phyloP scores from a whole-genome alignment of 176 grass and related monocot genomes.

The Puya raimondii region DNA sequence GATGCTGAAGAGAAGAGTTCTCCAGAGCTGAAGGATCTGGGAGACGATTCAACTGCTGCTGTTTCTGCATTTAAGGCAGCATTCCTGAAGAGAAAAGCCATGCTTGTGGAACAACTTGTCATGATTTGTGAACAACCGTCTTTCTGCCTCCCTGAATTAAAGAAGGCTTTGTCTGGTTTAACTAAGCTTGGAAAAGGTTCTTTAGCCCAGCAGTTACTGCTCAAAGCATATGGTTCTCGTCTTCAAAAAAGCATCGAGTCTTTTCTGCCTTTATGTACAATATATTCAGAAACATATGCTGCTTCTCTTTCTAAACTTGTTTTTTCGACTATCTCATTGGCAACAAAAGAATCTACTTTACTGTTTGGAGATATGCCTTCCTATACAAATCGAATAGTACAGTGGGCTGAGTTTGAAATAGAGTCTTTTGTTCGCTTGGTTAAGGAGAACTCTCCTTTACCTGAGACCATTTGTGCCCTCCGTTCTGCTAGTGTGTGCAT shows the following conservation, averaged over 20 bases:
- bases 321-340: conserved; percentile 77
- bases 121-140: conserved; percentile 55
- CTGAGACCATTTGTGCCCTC: conserved; percentile 68
- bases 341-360: conserved; percentile 55
- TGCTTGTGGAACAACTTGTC: conserved; percentile 79
- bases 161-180: conserved; percentile 59
- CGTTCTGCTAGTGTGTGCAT: conserved; percentile 76
- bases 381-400: conserved; percentile 58
- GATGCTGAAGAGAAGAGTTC: conserved; percentile 63
- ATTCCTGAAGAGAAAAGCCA: conserved; percentile 55
- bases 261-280: conserved; percentile 76
- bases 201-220: conserved; percentile 71
- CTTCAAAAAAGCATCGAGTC: conserved; percentile 66
- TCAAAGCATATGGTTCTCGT: conserved; percentile 57
- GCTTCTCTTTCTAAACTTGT: conserved; percentile 79
- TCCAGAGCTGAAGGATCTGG: conserved; percentile 26
- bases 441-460: conserved; percentile 77
- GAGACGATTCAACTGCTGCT: conserved; percentile 41
- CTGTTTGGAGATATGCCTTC: conserved; percentile 57
- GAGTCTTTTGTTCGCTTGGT: conserved; percentile 76
- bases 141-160: conserved; percentile 57
- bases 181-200: conserved; percentile 72
- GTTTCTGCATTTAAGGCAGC: conserved; percentile 47
- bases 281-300: conserved; percentile 76
- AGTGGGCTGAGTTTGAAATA: conserved; percentile 84